phyloP scores from a whole-genome alignment of 2,329 filamentous ascomycete species.

The Trichoderma citrinoviride region DNA sequence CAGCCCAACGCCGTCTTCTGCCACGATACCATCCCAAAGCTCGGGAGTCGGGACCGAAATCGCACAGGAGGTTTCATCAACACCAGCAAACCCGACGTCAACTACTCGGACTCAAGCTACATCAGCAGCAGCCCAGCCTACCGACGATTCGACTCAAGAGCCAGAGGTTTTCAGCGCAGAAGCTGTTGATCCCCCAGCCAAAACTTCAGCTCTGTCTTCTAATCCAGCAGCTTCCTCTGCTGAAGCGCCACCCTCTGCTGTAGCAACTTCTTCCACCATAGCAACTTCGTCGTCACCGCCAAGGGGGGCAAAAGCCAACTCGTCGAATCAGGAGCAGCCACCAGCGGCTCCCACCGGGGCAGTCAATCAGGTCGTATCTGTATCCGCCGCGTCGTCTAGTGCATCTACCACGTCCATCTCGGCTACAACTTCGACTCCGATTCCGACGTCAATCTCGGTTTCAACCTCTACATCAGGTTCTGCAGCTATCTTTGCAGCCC shows the following conservation, averaged over 20 bases:
- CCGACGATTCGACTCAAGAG: not conserved
- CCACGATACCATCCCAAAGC: not conserved
- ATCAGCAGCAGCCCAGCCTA: not conserved
- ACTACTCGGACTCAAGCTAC: not conserved
- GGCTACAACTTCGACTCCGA: not conserved
- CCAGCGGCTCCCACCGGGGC: not conserved
- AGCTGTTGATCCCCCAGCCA: not conserved
- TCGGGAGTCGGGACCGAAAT: not conserved
- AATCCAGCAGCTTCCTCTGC: not conserved
- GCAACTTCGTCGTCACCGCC: not conserved
- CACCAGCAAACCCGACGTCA: not conserved
- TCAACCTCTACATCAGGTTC: not conserved
- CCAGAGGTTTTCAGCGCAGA: conserved; percentile 3
- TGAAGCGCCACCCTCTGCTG: too few species aligned
- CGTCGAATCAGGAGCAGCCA: not conserved
- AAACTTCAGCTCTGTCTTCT: not conserved
- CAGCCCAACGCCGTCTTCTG: not conserved
- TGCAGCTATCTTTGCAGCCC: not conserved
- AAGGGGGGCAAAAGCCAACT: not conserved
- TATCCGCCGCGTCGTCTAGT: not conserved
- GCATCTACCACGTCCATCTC: not conserved
- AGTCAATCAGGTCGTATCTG: not conserved
- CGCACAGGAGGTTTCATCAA: not conserved
- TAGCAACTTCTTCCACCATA: not conserved
- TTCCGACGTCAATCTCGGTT: not conserved